Percentiles rank a stretch among this genome's conserved stretches.
These are phyloP conservation scores for Tulasnella sp. DNA, from an alignment of 768 basidiomycete species.

Conservation along the genomic window DNA sequence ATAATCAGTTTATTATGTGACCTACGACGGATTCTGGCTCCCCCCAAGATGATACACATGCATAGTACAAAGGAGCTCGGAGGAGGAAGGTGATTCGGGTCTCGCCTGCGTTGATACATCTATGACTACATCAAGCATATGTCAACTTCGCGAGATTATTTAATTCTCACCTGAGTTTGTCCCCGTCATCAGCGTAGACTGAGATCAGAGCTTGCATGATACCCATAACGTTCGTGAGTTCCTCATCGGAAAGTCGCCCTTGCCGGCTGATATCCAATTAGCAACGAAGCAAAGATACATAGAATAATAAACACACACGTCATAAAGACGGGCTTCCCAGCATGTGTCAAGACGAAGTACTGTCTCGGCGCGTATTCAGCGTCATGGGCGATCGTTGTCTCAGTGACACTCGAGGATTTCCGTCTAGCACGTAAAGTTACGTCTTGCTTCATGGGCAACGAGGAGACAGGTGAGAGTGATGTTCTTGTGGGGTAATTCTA, in stretches of 20 bases:
- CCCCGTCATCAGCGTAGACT: conserved; percentile 86
- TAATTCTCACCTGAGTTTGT: conserved; percentile 40
- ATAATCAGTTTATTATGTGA: conserved; percentile 18
- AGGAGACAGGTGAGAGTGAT: background rate
- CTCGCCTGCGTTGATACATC: conserved; percentile 75
- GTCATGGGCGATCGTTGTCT: background rate
- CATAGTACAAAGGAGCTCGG: conserved; percentile 82
- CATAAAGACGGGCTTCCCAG: conserved; percentile 94
- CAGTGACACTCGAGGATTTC: background rate
- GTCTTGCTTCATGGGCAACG: background rate
- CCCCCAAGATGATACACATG: conserved; percentile 82
- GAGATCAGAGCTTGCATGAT: conserved; percentile 94
- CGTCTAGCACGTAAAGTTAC: conserved; percentile 1
- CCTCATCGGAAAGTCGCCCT: conserved; percentile 30
- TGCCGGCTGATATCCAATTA: background rate
- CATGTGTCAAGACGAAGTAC: conserved; percentile 89
- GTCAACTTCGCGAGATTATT: background rate
- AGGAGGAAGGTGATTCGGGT: conserved; percentile 78
- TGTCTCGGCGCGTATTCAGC: conserved; percentile 34
- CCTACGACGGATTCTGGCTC: conserved; percentile 94
- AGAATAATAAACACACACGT: conserved; percentile 39
- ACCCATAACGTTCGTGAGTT: conserved; percentile 69
- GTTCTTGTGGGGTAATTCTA: background rate
- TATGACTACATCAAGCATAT: conserved; percentile 27
- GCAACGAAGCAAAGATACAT: background rate